phyloP scores from a whole-genome alignment of 2,329 filamentous ascomycete species.

The Elsinoe batatas region DNA sequence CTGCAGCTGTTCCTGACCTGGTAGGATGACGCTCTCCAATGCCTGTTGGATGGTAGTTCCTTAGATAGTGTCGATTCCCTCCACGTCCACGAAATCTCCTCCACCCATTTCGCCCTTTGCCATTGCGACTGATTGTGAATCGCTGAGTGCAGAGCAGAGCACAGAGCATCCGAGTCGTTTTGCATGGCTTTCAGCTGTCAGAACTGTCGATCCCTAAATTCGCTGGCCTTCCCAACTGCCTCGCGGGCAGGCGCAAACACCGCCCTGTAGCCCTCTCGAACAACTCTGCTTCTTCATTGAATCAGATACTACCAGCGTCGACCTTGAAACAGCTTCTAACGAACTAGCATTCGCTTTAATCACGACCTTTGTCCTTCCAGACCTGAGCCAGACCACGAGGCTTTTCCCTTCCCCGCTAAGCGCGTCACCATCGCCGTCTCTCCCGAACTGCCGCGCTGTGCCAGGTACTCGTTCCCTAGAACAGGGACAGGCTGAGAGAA shows the following conservation, averaged over 20 bases:
- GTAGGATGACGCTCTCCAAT: neutral
- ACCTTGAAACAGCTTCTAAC: neutral
- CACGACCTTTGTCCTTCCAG: neutral
- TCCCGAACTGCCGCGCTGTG: constrained; percentile 1
- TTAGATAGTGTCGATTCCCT: neutral
- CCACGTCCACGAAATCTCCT: neutral
- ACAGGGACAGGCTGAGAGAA: constrained; percentile 9
- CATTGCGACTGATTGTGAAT: neutral
- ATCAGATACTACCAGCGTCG: neutral
- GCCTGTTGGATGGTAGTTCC: neutral
- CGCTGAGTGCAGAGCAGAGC: neutral
- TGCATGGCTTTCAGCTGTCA: constrained; percentile 10
- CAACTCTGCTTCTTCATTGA: neutral
- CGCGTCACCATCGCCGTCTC: constrained; percentile 7
- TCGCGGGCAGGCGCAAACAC: neutral
- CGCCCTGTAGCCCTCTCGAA: neutral
- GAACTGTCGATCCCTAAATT: constrained; percentile 1
- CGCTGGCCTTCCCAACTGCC: neutral
- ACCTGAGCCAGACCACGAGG: neutral
- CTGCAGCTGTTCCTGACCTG: neutral
- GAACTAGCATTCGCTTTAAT: neutral
- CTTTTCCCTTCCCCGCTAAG: constrained; percentile 5
- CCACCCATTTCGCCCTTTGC: neutral
- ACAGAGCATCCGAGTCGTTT: neutral
- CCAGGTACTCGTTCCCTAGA: neutral